A percentile compares a stretch with the other conserved stretches of the same genome.
These are phyloP conservation scores for Aurinia saxatilis DNA, from an alignment of 345 rosid species.

Conservation along the genomic window DNA sequence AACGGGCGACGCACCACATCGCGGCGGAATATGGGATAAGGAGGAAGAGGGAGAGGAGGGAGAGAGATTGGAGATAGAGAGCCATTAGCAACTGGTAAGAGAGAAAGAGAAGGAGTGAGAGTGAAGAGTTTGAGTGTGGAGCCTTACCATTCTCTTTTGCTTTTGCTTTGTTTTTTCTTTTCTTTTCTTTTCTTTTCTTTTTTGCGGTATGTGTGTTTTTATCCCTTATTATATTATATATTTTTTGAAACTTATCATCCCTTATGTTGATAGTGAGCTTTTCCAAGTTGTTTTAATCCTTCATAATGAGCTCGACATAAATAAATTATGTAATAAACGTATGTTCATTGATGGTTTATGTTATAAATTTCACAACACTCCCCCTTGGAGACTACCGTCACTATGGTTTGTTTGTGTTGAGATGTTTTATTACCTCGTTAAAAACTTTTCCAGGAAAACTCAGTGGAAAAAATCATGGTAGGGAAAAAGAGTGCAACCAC, in stretches of 20 bases:
- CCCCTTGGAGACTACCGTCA: too few species aligned
- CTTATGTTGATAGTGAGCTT: constrained; percentile 7
- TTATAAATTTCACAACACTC: too few species aligned
- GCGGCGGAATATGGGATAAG: constrained; percentile 10
- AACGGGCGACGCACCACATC: constrained; percentile 74
- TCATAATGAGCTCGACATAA: too few species aligned
- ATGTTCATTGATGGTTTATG: too few species aligned
- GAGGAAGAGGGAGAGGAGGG: constrained; percentile 23
- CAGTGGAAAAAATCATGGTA: too few species aligned
- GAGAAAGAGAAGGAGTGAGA: constrained; percentile 16
- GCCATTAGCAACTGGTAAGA: constrained; percentile 24
- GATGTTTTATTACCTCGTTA: too few species aligned
- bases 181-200: background rate
- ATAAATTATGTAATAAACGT: too few species aligned
- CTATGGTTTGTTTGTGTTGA: too few species aligned
- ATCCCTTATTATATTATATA: too few species aligned
- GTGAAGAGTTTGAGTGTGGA: constrained; percentile 25
- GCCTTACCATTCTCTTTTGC: constrained; percentile 22
- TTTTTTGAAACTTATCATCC: background rate
- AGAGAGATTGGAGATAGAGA: constrained; percentile 22
- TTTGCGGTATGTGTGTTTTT: background rate
- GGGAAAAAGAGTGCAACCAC: too few species aligned
- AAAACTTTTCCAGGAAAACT: too few species aligned
- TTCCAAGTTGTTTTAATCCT: constrained; percentile 1
- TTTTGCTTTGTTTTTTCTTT: constrained; percentile 18